Base-by-base conservation (phyloP, 257 asterid species). In the Solanum raphanifolium region DNA sequence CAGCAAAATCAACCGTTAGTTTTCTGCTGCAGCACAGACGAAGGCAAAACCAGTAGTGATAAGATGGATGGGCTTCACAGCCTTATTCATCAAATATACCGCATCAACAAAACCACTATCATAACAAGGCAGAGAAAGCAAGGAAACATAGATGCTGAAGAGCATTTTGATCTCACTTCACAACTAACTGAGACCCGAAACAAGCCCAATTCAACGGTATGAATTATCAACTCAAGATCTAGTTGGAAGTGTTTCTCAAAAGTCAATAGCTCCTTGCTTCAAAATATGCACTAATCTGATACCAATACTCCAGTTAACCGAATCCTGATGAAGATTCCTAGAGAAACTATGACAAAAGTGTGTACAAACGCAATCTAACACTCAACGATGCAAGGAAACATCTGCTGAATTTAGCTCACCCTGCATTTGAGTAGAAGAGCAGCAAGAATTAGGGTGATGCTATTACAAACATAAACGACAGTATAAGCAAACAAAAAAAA, bases 1-100 rank as follows among this genome's bases (percentile, higher is more conserved):
- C 90, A 88, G 93, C 90, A 89, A 91, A 88, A 86, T 90, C 95
- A 94, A 89, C 91, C 94, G 69, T 91, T 89, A 95, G 90, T 88
- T 31, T 18, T 48, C 69, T 20, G 86, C 71, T 48, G 29, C 29
- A 82, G 31, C 39, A 11, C 43, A 20, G 85, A 90, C 87, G 25
- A 82, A 32, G 68, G 41, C 69, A 91, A 87, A 91, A 89, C 90
- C 89, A 86, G 88, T 81, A 72, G 86, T 87, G 88, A 85, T 81
- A 83, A 86, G 93, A 87, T 86, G 90, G 95, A 87, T 66, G 83
- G 90, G 90, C 90, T 87, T 90, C 93, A 91, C 92, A 92, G 95
- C 95, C 94, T 93, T 95, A 91, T 92, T 93, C 88, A 88, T 91
- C 89, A 87, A 85, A 91, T 88, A 91, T 83, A 83, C 89, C 90